Base-by-base conservation (phyloP, 345 rosid species). In the Ricinus communis region DNA sequence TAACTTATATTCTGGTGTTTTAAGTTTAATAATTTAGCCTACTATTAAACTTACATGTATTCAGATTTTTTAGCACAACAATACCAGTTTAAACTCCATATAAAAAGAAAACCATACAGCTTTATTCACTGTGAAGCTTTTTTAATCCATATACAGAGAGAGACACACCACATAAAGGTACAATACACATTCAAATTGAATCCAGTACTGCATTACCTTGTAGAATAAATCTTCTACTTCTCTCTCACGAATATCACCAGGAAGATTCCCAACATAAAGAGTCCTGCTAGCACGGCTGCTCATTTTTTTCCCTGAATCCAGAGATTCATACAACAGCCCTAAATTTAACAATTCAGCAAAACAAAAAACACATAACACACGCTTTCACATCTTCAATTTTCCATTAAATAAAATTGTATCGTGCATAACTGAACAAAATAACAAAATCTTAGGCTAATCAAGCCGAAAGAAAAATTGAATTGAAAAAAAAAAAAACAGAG, bases 231-330 rank as follows among this genome's bases (percentile, higher is more conserved):
- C 98, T 73, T 93, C 96, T 13, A 95, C 91, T 77, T 93, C 99
- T 70, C 90, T 77, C 85, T 85, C 77, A 50, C 98, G 91, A 69
- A 87, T 85, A 68, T 95, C 99, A 3, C 97, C 98, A 1, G 98
- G 98, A 16, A 95, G 88, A 74, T 95, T 95, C n/a, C 99, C 98
- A 1, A 91, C 99, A 64, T 93, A 95, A 58, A 95, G 78, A 47
- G 98, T 92, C 38, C 98, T 77, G 81, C 87, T 90, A 70, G 94
- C 89, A 11, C 96, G 93, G 82, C 90, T 82, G 71, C 91, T 82
- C 97, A 90, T 92, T 74, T 82, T 92, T 73, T 80, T 72, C 58
- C 70, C 81, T 83, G 76, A 46, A 73, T 70, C 12, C 24, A 69
- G 22, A 22, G 14, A 59, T 24, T n/a, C 19, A 24, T 4, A 8